Conservation (phyloP, 768 basidiomycete genomes). For the Scleroderma bovista region DNA sequence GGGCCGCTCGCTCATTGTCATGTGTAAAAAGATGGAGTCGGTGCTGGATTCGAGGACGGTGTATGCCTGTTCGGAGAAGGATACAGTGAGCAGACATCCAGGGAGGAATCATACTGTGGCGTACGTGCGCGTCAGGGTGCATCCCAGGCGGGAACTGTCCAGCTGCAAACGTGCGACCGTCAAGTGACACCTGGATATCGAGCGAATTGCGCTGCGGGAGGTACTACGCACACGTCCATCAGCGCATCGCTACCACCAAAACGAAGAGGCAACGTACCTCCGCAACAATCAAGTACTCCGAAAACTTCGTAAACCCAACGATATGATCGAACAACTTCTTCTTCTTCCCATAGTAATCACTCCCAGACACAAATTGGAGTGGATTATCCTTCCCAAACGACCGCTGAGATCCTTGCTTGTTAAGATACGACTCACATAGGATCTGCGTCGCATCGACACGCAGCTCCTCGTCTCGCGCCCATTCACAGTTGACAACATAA, state of each 20-base stretch:
- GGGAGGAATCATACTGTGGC: slow-evolving; percentile 20
- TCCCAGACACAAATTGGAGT: slow-evolving; percentile 74
- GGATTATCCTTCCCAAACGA: slow-evolving; percentile 53
- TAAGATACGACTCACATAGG: slow-evolving; percentile 81
- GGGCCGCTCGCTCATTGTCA: slow-evolving; percentile 80
- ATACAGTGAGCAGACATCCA: neutral
- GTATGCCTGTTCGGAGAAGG: slow-evolving; percentile 62
- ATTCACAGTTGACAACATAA: slow-evolving; percentile 89
- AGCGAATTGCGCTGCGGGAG: slow-evolving; percentile 52
- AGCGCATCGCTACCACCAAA: slow-evolving; percentile 20
- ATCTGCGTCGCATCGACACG: slow-evolving; percentile 83
- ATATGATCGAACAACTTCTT: slow-evolving; percentile 79
- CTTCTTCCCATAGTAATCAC: slow-evolving; percentile 65
- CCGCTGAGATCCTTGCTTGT: slow-evolving; percentile 78
- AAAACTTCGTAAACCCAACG: slow-evolving; percentile 95
- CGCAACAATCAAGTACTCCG: slow-evolving; percentile 93
- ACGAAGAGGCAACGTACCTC: slow-evolving; percentile 49
- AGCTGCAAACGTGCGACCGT: slow-evolving; percentile 78
- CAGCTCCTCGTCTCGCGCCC: slow-evolving; percentile 79
- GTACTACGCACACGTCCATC: slow-evolving; percentile 32
- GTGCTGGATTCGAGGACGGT: slow-evolving; percentile 94
- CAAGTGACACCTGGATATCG: slow-evolving; percentile 87
- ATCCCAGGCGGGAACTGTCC: slow-evolving; percentile 89
- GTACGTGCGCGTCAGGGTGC: slow-evolving; percentile 84
- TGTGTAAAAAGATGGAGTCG: slow-evolving; percentile 88